Evolutionary conservation across 805 yeast species (phyloP), one percentile per base, ranked within the genome.

Genomic region (Lipomyces yamadae): DNA sequence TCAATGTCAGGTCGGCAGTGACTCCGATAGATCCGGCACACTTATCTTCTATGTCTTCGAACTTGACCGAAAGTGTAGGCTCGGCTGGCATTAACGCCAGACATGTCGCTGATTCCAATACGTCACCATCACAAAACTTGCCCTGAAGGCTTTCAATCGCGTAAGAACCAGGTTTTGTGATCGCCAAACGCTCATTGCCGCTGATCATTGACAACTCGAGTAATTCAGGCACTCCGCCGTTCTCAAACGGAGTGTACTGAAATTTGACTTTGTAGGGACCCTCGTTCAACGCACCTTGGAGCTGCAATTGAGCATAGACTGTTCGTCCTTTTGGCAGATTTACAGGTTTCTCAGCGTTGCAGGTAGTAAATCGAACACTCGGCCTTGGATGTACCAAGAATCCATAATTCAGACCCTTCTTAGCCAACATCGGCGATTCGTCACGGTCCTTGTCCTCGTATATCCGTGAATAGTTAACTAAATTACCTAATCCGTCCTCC

Each of bases 1-100:
- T 79, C 61, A 89, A 81, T 0, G 83, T 77, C 65, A 93, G 81
- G 60, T 88, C 90, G 68, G 91, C 92, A 39, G 83, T 81, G 66
- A 92, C 86, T 0, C 98, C 99, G 7, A 92, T 88, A 56, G 92
- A 91, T 0, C 99, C 99, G 37, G 95, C 90, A 79, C 99, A 95
- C 59, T 89, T 85, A 73, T 94, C 98, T 33, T 86, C 81, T 2
- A 94, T 86, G 2, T 94, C 86, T 13, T 80, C 80, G 67, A 80
- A 81, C 35, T 71, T 75, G 15, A 85, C 82, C 2, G 75, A 70
- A 32, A 86, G 67, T 30, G 79, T 74, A 8, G 90, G 88, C 45
- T 83, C 82, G 2, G 87, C 83, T 4, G 90, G 88, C 42, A 79
- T 78, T 0, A 92, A 86, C 0, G 91, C 82, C 18, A 80, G 74